These are phyloP conservation scores for Aspergillus arachidicola DNA, from an alignment of 2,329 filamentous ascomycete genomes.

Conservation along the genomic window DNA sequence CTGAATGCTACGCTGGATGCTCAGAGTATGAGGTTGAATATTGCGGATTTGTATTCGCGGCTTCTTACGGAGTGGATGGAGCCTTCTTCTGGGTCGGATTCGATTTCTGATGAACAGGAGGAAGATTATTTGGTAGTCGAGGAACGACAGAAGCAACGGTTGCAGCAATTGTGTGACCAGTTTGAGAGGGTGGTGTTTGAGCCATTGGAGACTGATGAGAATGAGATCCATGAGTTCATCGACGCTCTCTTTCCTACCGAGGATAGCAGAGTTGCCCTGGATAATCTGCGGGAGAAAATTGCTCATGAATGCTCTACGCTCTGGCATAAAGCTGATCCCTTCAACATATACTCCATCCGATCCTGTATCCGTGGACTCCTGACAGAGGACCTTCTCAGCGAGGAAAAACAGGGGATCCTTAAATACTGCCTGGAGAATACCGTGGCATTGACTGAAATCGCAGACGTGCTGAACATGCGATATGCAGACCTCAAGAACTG, in stretches of 20 bases:
- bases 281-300: constrained; percentile 2
- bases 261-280: constrained; percentile 15
- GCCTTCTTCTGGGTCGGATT: not conserved
- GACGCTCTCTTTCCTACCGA: constrained; percentile 34
- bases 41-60: constrained; percentile 34
- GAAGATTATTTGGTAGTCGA: constrained; percentile 34
- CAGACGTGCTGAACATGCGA: constrained; percentile 49
- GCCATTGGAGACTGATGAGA: constrained; percentile 36
- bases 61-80: constrained; percentile 47
- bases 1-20: constrained; percentile 37
- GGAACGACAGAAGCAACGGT: constrained; percentile 37
- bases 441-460: constrained; percentile 46
- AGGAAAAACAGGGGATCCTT: constrained; percentile 46
- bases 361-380: constrained; percentile 44
- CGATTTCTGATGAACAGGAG: constrained; percentile 22
- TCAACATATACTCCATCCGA: constrained; percentile 32
- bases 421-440: constrained; percentile 43
- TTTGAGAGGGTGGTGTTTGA: constrained; percentile 45
- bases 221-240: constrained; percentile 35
- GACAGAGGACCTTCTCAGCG: constrained; percentile 46
- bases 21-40: constrained; percentile 38
- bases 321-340: constrained; percentile 31
- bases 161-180: constrained; percentile 42
- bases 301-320: not conserved
- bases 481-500: constrained; percentile 45